Conservation (phyloP, 768 basidiomycete species). For the Saitozyma podzolica region DNA sequence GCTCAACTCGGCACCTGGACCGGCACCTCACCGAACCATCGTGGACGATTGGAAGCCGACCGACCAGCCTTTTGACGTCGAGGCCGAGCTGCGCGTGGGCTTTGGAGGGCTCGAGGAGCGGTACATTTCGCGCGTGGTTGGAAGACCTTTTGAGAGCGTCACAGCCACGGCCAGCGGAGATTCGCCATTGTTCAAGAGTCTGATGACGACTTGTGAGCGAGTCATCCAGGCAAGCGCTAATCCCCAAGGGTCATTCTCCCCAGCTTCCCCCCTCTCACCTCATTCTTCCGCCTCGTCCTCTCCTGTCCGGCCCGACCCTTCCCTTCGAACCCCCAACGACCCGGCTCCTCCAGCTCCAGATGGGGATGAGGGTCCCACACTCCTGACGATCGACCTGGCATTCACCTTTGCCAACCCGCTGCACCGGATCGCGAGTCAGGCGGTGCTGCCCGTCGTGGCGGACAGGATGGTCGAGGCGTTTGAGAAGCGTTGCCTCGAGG, state of each 20-base stretch:
- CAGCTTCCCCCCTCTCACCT: constrained; percentile 57
- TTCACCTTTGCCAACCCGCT: constrained; percentile 86
- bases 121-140: constrained; percentile 82
- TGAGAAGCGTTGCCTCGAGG: constrained; percentile 72
- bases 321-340: not conserved
- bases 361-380: constrained; percentile 59
- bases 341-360: constrained; percentile 1
- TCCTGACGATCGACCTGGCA: constrained; percentile 78
- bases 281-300: constrained; percentile 47
- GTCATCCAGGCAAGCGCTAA: constrained; percentile 3
- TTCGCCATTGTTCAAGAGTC: constrained; percentile 42
- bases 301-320: constrained; percentile 3
- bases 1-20: constrained; percentile 49
- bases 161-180: constrained; percentile 60
- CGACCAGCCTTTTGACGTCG: constrained; percentile 59
- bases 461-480: constrained; percentile 90
- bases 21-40: not conserved
- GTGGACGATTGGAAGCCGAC: constrained; percentile 38
- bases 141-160: constrained; percentile 74
- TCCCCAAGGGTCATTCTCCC: constrained; percentile 67
- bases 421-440: constrained; percentile 75
- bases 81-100: constrained; percentile 83
- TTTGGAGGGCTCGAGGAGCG: constrained; percentile 84
- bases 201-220: constrained; percentile 46
- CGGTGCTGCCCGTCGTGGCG: constrained; percentile 84